Evolutionary conservation across 768 basidiomycete genomes (phyloP).

Genomic region (Lactarius hengduanensis): DNA sequence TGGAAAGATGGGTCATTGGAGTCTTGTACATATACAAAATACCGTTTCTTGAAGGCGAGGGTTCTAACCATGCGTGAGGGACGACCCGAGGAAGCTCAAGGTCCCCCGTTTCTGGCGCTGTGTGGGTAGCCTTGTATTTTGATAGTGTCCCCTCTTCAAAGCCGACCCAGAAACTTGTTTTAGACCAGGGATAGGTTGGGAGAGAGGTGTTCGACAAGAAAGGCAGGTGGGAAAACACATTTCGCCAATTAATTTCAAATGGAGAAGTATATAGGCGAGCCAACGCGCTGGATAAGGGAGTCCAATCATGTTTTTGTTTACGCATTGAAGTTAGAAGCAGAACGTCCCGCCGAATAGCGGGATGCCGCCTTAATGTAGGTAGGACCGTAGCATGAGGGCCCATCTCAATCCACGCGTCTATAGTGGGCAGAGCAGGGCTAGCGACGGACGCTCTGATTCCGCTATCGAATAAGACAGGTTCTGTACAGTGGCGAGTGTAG

Average conservation of each 20-base stretch:
- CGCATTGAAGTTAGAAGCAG: slow-evolving; percentile 52
- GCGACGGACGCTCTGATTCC: slow-evolving; percentile 46
- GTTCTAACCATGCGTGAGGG: slow-evolving; percentile 39
- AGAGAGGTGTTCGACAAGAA: slow-evolving; percentile 45
- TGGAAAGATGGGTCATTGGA: slow-evolving; percentile 44
- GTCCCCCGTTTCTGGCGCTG: background rate
- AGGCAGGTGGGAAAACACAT: slow-evolving; percentile 48
- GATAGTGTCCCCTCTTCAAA: slow-evolving; percentile 37
- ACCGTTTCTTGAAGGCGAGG: slow-evolving; percentile 31
- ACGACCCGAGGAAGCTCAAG: slow-evolving; percentile 37
- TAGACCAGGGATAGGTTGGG: slow-evolving; percentile 63
- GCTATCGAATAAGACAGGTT: slow-evolving; percentile 55
- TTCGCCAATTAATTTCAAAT: slow-evolving; percentile 51
- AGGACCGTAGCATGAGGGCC: slow-evolving; percentile 60
- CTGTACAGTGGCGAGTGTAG: slow-evolving; percentile 55
- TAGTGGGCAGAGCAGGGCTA: slow-evolving; percentile 31
- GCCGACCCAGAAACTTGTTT: slow-evolving; percentile 55
- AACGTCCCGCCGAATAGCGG: slow-evolving; percentile 35
- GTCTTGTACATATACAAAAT: slow-evolving; percentile 53
- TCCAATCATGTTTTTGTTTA: slow-evolving; percentile 45
- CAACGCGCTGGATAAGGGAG: slow-evolving; percentile 46
- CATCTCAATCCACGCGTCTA: slow-evolving; percentile 62
- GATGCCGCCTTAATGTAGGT: slow-evolving; percentile 52
- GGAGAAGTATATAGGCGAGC: slow-evolving; percentile 47
- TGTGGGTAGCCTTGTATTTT: background rate